phyloP scores from a whole-genome alignment of 495 filamentous ascomycete species.

The Aspergillus bridgeri region DNA sequence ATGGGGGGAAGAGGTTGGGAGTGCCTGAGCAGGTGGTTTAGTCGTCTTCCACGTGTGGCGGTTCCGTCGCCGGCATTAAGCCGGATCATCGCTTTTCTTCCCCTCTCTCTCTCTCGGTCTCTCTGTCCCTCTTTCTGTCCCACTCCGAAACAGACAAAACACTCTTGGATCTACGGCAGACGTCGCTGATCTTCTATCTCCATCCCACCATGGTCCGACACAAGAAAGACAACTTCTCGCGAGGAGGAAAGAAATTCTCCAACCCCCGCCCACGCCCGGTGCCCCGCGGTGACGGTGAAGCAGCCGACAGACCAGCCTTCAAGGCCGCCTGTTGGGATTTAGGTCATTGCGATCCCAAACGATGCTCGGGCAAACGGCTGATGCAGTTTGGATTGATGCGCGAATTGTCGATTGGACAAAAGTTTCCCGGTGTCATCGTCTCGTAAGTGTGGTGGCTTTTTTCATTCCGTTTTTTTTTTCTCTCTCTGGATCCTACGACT shows the following conservation, averaged over 20 bases:
- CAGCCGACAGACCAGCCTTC: slow-evolving; percentile 56
- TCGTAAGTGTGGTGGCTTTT: slow-evolving; percentile 50
- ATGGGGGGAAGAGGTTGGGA: slow-evolving; percentile 9
- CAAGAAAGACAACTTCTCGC: slow-evolving; percentile 84
- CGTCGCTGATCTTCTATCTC: background rate
- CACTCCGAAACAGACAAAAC: background rate
- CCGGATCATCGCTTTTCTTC: background rate
- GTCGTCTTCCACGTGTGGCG: slow-evolving; percentile 22
- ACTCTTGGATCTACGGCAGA: too few species aligned
- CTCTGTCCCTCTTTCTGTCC: background rate
- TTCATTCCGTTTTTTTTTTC: slow-evolving; percentile 6
- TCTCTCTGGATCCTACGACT: background rate
- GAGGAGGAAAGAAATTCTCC: slow-evolving; percentile 63
- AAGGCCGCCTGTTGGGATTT: slow-evolving; percentile 97
- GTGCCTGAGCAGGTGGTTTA: slow-evolving; percentile 7
- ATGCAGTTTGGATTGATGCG: slow-evolving; percentile 92
- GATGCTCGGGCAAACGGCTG: slow-evolving; percentile 91
- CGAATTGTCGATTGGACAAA: slow-evolving; percentile 86
- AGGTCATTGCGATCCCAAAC: slow-evolving; percentile 93
- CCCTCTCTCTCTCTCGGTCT: background rate
- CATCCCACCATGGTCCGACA: slow-evolving; percentile 67
- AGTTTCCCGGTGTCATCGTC: slow-evolving; percentile 85
- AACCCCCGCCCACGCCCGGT: slow-evolving; percentile 46
- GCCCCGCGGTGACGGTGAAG: slow-evolving; percentile 42
- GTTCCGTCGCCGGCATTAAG: background rate